These are phyloP conservation scores for Dactylellina sp. DNA, from an alignment of 2,329 filamentous ascomycete species.

Conservation along the genomic window DNA sequence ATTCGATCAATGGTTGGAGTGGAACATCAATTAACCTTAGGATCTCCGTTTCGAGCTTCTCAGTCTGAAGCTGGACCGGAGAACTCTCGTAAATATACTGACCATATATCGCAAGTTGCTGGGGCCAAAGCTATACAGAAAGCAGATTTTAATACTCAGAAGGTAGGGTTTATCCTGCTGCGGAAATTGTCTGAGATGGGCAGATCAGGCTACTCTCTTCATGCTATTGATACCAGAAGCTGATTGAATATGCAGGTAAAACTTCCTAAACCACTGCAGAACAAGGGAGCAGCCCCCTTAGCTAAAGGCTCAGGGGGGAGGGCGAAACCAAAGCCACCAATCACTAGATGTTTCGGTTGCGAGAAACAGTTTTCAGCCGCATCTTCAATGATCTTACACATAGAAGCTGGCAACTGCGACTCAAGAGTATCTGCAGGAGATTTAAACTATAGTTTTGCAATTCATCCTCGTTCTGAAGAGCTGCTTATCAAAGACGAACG, in stretches of 20 bases:
- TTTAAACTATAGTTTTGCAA: slow-evolving; percentile 40
- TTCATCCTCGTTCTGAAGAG: slow-evolving; percentile 1
- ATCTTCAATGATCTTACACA: slow-evolving; percentile 17
- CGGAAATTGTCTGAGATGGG: no score
- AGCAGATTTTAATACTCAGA: neutral
- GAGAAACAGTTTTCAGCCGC: neutral
- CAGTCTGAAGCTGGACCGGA: neutral
- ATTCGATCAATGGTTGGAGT: neutral
- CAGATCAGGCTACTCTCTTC: no score
- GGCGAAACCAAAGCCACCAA: neutral
- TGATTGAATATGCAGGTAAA: no score
- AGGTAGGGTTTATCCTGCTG: no score
- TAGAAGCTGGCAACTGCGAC: slow-evolving; percentile 21
- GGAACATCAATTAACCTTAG: neutral
- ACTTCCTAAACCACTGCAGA: neutral
- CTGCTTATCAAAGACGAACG: slow-evolving; percentile 19
- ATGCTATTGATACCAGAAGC: no score
- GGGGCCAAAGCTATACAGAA: neutral
- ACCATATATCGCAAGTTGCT: neutral
- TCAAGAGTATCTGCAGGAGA: slow-evolving; percentile 12
- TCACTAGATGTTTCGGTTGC: slow-evolving; percentile 15
- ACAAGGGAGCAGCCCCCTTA: neutral
- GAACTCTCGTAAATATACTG: neutral
- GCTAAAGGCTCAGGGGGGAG: neutral
- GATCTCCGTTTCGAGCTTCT: neutral